Conservation (phyloP, 345 rosid species). For the Citrus maxima region DNA sequence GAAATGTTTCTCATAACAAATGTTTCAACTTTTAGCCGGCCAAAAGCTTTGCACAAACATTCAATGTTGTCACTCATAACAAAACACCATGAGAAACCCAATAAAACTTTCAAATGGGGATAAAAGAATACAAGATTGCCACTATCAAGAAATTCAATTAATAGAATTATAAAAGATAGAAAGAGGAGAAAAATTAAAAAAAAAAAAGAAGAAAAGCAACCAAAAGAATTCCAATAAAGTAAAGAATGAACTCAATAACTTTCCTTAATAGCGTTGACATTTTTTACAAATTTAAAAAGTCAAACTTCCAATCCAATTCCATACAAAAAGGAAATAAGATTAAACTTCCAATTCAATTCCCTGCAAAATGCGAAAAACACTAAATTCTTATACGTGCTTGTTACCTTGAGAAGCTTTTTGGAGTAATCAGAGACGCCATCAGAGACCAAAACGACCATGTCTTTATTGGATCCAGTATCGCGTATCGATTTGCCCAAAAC, state of each 20-base stretch:
- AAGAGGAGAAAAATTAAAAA: background rate
- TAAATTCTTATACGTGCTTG: background rate
- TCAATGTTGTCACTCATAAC: background rate
- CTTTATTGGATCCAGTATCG: constrained; percentile 72
- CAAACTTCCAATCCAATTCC: background rate
- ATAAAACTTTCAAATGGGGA: background rate
- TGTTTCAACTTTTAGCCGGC: background rate
- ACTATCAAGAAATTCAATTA: background rate
- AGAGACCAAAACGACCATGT: constrained; percentile 88
- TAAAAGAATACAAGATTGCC: background rate
- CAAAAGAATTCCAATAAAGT: background rate
- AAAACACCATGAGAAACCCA: background rate
- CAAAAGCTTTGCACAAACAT: background rate
- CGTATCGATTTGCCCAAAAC: constrained; percentile 89
- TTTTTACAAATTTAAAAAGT: background rate
- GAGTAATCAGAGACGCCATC: constrained; percentile 87
- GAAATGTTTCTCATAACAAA: background rate
- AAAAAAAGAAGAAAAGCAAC: background rate
- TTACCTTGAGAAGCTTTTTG: constrained; percentile 59
- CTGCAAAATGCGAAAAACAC: background rate
- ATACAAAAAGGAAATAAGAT: background rate
- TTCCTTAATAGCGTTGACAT: background rate
- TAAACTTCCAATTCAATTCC: background rate
- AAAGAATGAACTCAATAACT: background rate
- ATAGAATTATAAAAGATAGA: background rate